A percentile compares a stretch with the other conserved stretches of the same genome.
phyloP scores from a whole-genome alignment of 805 yeast genomes.

The Kuraishia floccosa region DNA sequence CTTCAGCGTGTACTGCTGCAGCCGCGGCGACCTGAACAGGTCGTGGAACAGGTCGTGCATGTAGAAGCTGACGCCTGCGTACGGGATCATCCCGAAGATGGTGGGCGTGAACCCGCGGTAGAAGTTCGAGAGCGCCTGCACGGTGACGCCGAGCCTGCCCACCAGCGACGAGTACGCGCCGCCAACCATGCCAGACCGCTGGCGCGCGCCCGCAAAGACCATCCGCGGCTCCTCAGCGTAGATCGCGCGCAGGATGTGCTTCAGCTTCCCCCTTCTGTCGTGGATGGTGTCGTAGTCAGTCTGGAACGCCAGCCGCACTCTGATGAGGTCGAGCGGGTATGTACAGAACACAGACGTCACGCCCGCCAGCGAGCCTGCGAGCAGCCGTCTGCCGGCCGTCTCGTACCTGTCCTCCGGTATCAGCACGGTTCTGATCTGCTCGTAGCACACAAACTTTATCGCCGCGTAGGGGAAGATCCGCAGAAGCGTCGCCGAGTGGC shows the following conservation, averaged over 20 bases:
- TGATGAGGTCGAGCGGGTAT: constrained; percentile 81
- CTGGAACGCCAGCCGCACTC: constrained; percentile 88
- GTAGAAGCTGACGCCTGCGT: constrained; percentile 95
- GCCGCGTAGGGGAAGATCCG: constrained; percentile 97
- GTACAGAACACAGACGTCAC: constrained; percentile 78
- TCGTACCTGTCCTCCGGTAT: constrained; percentile 71
- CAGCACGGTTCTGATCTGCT: constrained; percentile 70
- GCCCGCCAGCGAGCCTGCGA: constrained; percentile 90
- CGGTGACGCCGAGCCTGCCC: constrained; percentile 20
- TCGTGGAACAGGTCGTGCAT: constrained; percentile 91
- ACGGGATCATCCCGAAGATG: constrained; percentile 90
- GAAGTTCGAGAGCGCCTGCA: constrained; percentile 48
- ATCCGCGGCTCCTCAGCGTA: constrained; percentile 21
- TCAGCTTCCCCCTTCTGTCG: constrained; percentile 18
- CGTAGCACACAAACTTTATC: constrained; percentile 91
- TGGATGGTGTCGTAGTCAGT: constrained; percentile 30
- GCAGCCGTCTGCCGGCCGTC: constrained; percentile 66
- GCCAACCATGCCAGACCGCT: too few relatives aligned
- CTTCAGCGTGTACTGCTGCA: constrained; percentile 42
- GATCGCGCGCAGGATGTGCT: constrained; percentile 15
- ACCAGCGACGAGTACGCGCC: constrained; percentile 19
- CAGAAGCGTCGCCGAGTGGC: constrained; percentile 87
- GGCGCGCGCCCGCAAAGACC: constrained; percentile 10
- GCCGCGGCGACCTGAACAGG: constrained; percentile 49
- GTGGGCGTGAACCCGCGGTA: constrained; percentile 95